Conservation (phyloP, 805 yeast genomes). For the Candida ipomoeae region DNA sequence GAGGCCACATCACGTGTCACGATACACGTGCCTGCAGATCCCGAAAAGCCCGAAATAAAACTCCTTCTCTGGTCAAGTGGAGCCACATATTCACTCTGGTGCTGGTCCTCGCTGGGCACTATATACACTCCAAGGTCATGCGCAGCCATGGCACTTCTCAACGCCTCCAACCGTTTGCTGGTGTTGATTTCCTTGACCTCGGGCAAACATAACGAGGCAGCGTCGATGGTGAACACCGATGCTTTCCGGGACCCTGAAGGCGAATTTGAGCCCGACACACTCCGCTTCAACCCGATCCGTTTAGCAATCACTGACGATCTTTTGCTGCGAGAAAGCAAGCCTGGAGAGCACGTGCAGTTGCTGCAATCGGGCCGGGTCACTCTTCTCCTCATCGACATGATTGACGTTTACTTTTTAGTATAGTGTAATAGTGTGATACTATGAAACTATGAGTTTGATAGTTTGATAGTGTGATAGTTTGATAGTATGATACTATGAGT, state of each 20-base stretch:
- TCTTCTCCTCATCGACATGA: slow-evolving; percentile 16
- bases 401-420: too few species aligned
- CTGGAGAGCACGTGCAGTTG: slow-evolving; percentile 84
- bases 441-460: too few species aligned
- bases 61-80: slow-evolving; percentile 77
- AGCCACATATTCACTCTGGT: slow-evolving; percentile 86
- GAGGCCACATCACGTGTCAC: slow-evolving; percentile 58
- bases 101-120: slow-evolving; percentile 88
- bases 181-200: slow-evolving; percentile 48
- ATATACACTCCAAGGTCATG: slow-evolving; percentile 67
- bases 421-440: too few species aligned
- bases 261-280: slow-evolving; percentile 13
- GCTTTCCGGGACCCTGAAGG: slow-evolving; percentile 35
- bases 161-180: slow-evolving; percentile 45
- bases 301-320: slow-evolving; percentile 53
- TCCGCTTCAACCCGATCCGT: slow-evolving; percentile 24
- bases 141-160: slow-evolving; percentile 63
- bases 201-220: slow-evolving; percentile 38
- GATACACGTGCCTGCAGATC: slow-evolving; percentile 91
- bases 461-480: too few species aligned
- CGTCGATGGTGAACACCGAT: slow-evolving; percentile 44
- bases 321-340: slow-evolving; percentile 64
- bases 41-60: slow-evolving; percentile 84
- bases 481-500: too few species aligned
- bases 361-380: slow-evolving; percentile 49